Evolutionary conservation across 768 basidiomycete species (phyloP).

Genomic region (Tricholoma saponaceum): DNA sequence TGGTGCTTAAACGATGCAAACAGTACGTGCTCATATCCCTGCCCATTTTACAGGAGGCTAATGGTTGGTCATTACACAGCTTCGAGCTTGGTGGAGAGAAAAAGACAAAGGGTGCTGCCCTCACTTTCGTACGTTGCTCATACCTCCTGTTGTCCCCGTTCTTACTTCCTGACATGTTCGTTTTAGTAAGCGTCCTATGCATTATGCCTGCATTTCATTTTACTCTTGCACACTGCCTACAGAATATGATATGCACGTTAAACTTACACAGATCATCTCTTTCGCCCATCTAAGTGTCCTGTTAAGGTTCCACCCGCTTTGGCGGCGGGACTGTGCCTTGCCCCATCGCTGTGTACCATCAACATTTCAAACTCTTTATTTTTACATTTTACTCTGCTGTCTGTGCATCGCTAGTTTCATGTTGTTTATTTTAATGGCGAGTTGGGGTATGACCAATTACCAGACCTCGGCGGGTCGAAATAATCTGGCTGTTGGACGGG

Average conservation of each 20-base stretch:
- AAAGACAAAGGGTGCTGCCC: slow-evolving; percentile 98
- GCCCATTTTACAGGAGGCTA: not conserved
- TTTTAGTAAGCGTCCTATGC: slow-evolving; percentile 17
- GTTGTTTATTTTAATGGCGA: no score
- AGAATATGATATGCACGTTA: slow-evolving; percentile 20
- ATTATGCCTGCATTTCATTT: slow-evolving; percentile 16
- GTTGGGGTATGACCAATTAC: no score
- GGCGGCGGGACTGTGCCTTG: no score
- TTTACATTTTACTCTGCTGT: no score
- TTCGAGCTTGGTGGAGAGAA: slow-evolving; percentile 99
- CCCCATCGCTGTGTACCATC: no score
- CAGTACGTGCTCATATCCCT: slow-evolving; percentile 57
- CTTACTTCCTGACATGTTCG: not conserved
- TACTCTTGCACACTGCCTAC: slow-evolving; percentile 7
- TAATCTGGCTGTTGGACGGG: no score
- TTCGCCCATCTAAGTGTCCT: no score
- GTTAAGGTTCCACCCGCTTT: no score
- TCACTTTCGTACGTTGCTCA: slow-evolving; percentile 76
- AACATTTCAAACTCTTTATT: no score
- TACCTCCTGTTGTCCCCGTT: not conserved
- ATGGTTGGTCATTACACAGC: slow-evolving; percentile 34
- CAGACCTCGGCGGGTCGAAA: no score
- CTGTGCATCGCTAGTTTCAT: no score
- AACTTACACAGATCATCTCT: not conserved
- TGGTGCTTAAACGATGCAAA: slow-evolving; percentile 98